Percentiles rank a stretch among this genome's conserved stretches.
Evolutionary conservation across 495 filamentous ascomycete genomes (phyloP).

Genomic region (Rusavskia elegans): DNA sequence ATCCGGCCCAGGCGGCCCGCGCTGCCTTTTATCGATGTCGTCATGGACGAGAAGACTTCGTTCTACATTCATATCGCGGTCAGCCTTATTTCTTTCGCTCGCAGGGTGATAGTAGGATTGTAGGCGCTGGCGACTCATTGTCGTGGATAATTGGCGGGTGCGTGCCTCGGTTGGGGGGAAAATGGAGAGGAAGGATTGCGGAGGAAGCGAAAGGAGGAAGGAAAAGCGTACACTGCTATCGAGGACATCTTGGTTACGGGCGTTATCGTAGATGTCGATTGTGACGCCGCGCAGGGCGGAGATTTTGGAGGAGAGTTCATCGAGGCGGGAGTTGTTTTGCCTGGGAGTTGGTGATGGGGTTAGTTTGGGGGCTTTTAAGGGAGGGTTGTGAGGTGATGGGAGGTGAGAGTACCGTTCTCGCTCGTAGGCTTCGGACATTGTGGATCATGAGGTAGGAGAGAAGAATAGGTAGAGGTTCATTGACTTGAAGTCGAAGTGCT

Average conservation of each 20-base stretch:
- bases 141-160: no score
- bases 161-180: no score
- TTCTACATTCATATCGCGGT: conserved; percentile 19
- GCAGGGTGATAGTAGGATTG: no score
- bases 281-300: conserved; percentile 88
- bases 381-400: neutral
- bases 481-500: neutral
- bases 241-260: conserved; percentile 69
- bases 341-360: conserved; percentile 17
- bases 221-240: conserved; percentile 55
- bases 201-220: neutral
- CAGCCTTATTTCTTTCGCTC: no score
- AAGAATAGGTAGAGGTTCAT: neutral
- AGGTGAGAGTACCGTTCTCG: conserved; percentile 49
- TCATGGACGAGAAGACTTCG: conserved; percentile 46
- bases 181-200: neutral
- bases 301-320: conserved; percentile 79
- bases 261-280: conserved; percentile 95
- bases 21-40: conserved; percentile 58
- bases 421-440: conserved; percentile 91
- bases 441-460: conserved; percentile 4
- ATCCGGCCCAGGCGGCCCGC: conserved; percentile 78
- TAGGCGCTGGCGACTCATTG: no score
- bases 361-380: neutral
- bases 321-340: conserved; percentile 92